Conservation (phyloP, 2,329 filamentous ascomycete species). For the Epichloe sylvatica region DNA sequence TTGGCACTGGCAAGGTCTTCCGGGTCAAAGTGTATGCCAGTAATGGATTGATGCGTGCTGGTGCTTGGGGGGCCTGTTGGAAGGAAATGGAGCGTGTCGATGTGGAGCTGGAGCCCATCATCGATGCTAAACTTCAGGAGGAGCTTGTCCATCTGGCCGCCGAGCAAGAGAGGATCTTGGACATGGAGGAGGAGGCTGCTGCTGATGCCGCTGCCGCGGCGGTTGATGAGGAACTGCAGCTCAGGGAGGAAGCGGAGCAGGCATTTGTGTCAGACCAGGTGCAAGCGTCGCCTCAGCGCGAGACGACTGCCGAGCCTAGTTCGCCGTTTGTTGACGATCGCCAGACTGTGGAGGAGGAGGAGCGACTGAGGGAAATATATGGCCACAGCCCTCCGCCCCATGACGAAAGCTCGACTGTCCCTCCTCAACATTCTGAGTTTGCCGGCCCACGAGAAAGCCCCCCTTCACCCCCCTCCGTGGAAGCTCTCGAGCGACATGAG, state of each 20-base stretch:
- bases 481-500: conserved; percentile 18
- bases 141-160: conserved; percentile 44
- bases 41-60: conserved; percentile 83
- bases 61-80: conserved; percentile 87
- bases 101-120: conserved; percentile 70
- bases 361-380: conserved; percentile 41
- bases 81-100: conserved; percentile 98
- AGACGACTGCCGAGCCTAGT: conserved; percentile 5
- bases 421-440: conserved; percentile 6
- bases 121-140: conserved; percentile 43
- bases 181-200: conserved; percentile 14
- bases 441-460: conserved; percentile 6
- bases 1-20: conserved; percentile 46
- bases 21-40: conserved; percentile 83
- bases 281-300: conserved; percentile 8
- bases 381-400: conserved; percentile 20
- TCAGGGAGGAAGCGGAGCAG: conserved; percentile 17
- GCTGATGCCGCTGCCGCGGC: conserved; percentile 7
- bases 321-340: conserved; percentile 17
- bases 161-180: conserved; percentile 28
- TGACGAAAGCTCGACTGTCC: conserved; percentile 6
- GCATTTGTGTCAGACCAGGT: conserved; percentile 5
- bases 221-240: conserved; percentile 7
- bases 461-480: conserved; percentile 10
- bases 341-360: conserved; percentile 33